Evolutionary conservation across 129 eudicot species (phyloP).

Genomic region (Calendula officinalis): DNA sequence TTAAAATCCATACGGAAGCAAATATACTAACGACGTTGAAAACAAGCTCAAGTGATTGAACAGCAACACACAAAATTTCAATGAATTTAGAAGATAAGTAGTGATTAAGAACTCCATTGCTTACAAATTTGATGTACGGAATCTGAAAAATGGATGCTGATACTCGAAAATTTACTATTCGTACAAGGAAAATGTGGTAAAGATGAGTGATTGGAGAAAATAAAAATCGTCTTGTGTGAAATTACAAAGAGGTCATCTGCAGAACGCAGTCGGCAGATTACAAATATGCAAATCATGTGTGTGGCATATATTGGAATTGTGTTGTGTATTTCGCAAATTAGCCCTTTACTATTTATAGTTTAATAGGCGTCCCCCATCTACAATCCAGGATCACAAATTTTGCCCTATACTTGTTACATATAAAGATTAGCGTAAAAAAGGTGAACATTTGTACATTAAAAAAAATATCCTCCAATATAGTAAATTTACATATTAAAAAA

Average conservation of each 20-base stretch:
- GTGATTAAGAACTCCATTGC: slow-evolving; percentile 21
- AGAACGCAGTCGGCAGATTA: slow-evolving; percentile 8
- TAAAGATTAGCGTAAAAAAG: too few species aligned
- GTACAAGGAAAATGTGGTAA: slow-evolving; percentile 17
- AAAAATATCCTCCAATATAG: not conserved
- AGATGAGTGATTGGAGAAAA: not conserved
- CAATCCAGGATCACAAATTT: not conserved
- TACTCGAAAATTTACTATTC: not conserved
- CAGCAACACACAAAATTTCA: not conserved
- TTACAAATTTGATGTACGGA: slow-evolving; percentile 22
- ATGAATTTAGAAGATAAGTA: slow-evolving; percentile 11
- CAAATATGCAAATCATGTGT: slow-evolving; percentile 4
- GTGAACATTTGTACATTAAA: too few species aligned
- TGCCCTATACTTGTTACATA: not conserved
- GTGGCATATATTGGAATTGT: slow-evolving; percentile 10
- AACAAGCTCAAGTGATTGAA: slow-evolving; percentile 2
- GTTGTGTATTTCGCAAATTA: not conserved
- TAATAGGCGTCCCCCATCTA: not conserved
- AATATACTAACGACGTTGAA: slow-evolving; percentile 2
- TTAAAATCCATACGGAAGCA: not conserved
- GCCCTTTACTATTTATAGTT: slow-evolving; percentile 7
- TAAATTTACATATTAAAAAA: too few species aligned
- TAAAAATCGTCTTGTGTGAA: not conserved
- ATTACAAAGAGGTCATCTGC: slow-evolving; percentile 9
- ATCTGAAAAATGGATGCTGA: not conserved